These are phyloP conservation scores for Hemisphaericaspora xylofermentans DNA, from an alignment of 1,139 yeast genomes.

Conservation along the genomic window DNA sequence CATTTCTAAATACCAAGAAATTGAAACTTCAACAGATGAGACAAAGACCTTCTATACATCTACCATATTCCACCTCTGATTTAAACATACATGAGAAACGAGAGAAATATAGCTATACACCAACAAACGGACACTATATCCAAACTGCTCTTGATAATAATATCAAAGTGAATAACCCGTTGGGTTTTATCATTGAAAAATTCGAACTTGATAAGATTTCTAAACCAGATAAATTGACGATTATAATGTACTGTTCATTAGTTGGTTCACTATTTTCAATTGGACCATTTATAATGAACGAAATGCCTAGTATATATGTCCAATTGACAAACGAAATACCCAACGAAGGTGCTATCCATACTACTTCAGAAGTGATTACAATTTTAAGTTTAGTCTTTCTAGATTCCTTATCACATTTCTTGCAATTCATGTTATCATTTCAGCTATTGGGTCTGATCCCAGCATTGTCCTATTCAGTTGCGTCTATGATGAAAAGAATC, in stretches of 20 bases:
- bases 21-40: slow-evolving; percentile 15
- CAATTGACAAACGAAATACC: slow-evolving; percentile 7
- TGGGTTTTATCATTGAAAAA: slow-evolving; percentile 17
- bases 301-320: slow-evolving; percentile 20
- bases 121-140: slow-evolving; percentile 12
- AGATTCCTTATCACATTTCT: slow-evolving; percentile 36
- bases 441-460: slow-evolving; percentile 41
- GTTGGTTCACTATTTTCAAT: slow-evolving; percentile 35
- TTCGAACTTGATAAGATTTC: slow-evolving; percentile 19
- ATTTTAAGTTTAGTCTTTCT: slow-evolving; percentile 27
- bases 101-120: slow-evolving; percentile 12
- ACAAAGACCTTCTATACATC: slow-evolving; percentile 26
- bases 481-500: slow-evolving; percentile 45
- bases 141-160: slow-evolving; percentile 20
- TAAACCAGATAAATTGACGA: slow-evolving; percentile 41
- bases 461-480: slow-evolving; percentile 41
- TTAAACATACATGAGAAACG: slow-evolving; percentile 27
- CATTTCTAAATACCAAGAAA: background rate
- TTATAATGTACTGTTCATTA: slow-evolving; percentile 37
- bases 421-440: slow-evolving; percentile 38
- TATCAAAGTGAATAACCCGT: slow-evolving; percentile 22
- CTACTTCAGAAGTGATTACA: slow-evolving; percentile 22
- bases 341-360: slow-evolving; percentile 18
- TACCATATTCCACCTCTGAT: slow-evolving; percentile 40
- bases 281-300: slow-evolving; percentile 32